Percentiles rank a stretch among this genome's conserved stretches.
These are phyloP conservation scores for Boletus subparvulus DNA, from an alignment of 768 basidiomycete genomes.

Conservation along the genomic window DNA sequence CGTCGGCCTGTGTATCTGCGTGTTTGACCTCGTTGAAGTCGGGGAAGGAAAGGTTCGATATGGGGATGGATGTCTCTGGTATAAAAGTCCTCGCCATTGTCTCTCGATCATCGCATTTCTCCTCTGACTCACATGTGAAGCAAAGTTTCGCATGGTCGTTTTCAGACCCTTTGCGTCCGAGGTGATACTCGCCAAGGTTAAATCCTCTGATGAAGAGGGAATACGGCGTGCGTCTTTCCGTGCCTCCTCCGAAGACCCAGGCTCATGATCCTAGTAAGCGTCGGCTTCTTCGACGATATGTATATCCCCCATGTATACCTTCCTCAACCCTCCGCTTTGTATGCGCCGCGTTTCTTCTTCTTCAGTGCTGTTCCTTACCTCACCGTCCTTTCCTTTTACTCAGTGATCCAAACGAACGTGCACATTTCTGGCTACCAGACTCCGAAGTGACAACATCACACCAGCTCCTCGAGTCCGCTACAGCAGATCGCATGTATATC, in stretches of 20 bases:
- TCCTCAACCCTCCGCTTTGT: slow-evolving; percentile 82
- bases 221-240: slow-evolving; percentile 63
- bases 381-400: neutral
- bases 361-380: neutral
- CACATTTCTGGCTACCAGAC: slow-evolving; percentile 80
- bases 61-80: slow-evolving; percentile 94
- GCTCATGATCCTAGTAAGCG: slow-evolving; percentile 53
- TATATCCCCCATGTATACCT: slow-evolving; percentile 79
- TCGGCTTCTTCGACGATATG: slow-evolving; percentile 95
- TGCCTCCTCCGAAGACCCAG: neutral
- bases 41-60: slow-evolving; percentile 93
- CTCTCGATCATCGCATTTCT: neutral
- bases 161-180: slow-evolving; percentile 92
- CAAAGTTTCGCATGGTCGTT: slow-evolving; percentile 84
- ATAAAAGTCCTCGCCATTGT: slow-evolving; percentile 60
- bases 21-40: slow-evolving; percentile 83
- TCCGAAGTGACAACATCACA: slow-evolving; percentile 49
- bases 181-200: slow-evolving; percentile 85
- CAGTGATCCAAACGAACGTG: slow-evolving; percentile 80
- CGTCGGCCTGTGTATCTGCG: slow-evolving; percentile 86
- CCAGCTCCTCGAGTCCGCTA: slow-evolving; percentile 68
- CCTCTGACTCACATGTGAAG: slow-evolving; percentile 40
- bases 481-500: slow-evolving; percentile 73
- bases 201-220: slow-evolving; percentile 81
- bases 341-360: slow-evolving; percentile 25